Conservation (phyloP, 2,329 filamentous ascomycete species). For the Davidsoniella neocaledoniae region DNA sequence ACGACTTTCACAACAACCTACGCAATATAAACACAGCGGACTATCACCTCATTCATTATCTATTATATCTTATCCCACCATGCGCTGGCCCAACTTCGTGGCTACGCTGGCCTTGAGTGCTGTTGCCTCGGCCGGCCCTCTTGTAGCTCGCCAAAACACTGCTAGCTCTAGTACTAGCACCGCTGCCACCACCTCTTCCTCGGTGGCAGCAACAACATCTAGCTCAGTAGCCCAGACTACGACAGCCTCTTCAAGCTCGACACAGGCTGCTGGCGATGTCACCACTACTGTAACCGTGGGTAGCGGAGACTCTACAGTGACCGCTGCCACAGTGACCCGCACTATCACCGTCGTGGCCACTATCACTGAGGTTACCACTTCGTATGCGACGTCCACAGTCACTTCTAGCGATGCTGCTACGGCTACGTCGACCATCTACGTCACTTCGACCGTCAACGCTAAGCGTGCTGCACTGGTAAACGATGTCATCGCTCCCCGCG, state of each 20-base stretch:
- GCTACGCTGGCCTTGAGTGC: conserved; percentile 6
- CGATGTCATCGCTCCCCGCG: conserved; percentile 14
- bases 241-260: conserved; percentile 1
- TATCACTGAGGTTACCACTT: conserved; percentile 22
- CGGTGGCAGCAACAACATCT: not conserved
- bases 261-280: conserved; percentile 6
- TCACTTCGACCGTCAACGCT: conserved; percentile 21
- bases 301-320: conserved; percentile 9
- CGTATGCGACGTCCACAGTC: conserved; percentile 22
- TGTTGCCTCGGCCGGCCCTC: conserved; percentile 3
- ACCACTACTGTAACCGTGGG: conserved; percentile 13
- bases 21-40: no score
- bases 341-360: conserved; percentile 18
- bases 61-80: not conserved
- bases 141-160: conserved; percentile 5
- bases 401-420: conserved; percentile 21
- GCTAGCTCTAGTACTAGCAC: not conserved
- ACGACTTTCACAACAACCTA: no score
- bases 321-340: conserved; percentile 17
- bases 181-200: not conserved
- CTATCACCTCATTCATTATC: not conserved
- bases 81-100: conserved; percentile 11
- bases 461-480: conserved; percentile 18
- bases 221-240: not conserved
- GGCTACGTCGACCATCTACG: conserved; percentile 22